Evolutionary conservation across 2,329 filamentous ascomycete species (phyloP).

Genomic region (Clarireedia sp.): DNA sequence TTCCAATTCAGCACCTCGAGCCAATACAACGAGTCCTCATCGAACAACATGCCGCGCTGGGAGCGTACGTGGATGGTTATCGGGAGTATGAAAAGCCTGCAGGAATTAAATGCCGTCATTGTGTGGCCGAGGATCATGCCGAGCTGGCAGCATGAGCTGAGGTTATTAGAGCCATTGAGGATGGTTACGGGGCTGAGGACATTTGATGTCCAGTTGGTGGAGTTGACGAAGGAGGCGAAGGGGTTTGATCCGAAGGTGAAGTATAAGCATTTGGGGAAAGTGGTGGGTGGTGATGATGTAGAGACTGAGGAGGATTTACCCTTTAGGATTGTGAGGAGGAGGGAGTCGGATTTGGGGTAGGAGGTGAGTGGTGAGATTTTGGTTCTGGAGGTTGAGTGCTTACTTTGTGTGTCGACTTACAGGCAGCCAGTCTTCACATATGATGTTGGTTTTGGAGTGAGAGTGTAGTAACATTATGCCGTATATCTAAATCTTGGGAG

Average conservation of each 20-base stretch:
- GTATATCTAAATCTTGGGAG: too few species aligned
- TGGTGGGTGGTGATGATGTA: background rate
- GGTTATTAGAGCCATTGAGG: constrained; percentile 15
- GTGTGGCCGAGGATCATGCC: constrained; percentile 13
- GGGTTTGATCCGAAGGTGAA: constrained; percentile 7
- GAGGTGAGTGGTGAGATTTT: background rate
- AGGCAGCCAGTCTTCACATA: too few species aligned
- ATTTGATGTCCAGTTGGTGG: constrained; percentile 15
- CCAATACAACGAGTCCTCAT: constrained; percentile 4
- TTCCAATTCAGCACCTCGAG: background rate
- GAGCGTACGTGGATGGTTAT: constrained; percentile 19
- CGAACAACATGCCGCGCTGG: constrained; percentile 16
- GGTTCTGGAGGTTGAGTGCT: background rate
- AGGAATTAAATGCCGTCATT: constrained; percentile 11
- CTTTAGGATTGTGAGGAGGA: constrained; percentile 7
- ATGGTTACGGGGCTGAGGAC: constrained; percentile 12
- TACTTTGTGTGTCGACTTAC: background rate
- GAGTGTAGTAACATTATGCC: too few species aligned
- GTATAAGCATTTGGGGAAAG: constrained; percentile 4
- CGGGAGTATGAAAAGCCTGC: constrained; percentile 16
- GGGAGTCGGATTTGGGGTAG: background rate
- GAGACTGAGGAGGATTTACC: constrained; percentile 3
- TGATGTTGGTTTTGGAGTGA: too few species aligned
- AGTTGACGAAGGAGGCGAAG: constrained; percentile 2
- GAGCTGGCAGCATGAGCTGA: constrained; percentile 12